Conservation (phyloP, 2,329 filamentous ascomycete genomes). For the Onygenales sp. region DNA sequence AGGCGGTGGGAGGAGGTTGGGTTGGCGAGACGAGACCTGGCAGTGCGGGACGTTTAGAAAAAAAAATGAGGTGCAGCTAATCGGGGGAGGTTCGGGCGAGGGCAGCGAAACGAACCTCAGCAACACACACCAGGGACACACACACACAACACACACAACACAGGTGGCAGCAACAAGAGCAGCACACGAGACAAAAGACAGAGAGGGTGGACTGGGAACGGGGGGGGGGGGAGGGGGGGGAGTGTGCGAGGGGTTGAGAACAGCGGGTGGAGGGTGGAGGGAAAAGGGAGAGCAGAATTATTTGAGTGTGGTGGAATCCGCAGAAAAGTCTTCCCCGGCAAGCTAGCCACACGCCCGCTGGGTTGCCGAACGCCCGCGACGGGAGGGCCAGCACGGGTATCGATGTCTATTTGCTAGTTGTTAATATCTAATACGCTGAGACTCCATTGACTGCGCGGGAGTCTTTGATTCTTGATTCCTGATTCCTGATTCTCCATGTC, state of each 20-base stretch:
- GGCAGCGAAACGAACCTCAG: constrained; percentile 1
- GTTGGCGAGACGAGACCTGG: not conserved
- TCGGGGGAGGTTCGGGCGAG: not conserved
- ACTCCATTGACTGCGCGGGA: too few relatives aligned
- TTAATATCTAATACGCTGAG: too few relatives aligned
- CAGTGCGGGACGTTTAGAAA: not conserved
- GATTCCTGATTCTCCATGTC: too few relatives aligned
- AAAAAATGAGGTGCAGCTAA: not conserved
- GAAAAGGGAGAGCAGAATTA: not conserved
- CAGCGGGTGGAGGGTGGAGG: not conserved
- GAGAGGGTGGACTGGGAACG: not conserved
- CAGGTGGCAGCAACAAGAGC: constrained; percentile 3
- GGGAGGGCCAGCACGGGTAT: too few relatives aligned
- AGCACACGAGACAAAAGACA: not conserved
- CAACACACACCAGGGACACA: not conserved
- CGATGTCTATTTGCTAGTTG: too few relatives aligned
- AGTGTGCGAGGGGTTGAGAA: not conserved
- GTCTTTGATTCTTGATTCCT: too few relatives aligned
- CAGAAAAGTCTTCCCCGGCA: constrained; percentile 9
- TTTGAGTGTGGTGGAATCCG: constrained; percentile 10
- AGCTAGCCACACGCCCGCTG: not conserved
- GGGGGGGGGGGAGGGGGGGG: constrained; percentile 6
- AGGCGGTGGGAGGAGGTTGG: not conserved
- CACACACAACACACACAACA: not conserved
- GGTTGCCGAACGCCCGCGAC: too few relatives aligned